A percentile compares a stretch with the other conserved stretches of the same genome.
Evolutionary conservation across 768 basidiomycete genomes (phyloP).

Genomic region (Gautieria morchelliformis): DNA sequence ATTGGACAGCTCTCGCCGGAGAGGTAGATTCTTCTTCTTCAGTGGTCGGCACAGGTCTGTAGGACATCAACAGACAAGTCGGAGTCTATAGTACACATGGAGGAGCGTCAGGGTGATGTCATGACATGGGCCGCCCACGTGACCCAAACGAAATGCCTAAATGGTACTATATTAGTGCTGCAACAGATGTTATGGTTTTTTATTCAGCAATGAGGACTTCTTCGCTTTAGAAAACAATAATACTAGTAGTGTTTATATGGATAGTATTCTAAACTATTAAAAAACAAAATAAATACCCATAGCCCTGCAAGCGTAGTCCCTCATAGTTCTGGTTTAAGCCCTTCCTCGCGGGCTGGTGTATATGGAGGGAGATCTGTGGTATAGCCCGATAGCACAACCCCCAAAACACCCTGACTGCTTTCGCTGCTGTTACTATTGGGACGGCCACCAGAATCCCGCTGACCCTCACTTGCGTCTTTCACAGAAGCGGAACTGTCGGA

Average conservation of each 20-base stretch:
- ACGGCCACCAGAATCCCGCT: not conserved
- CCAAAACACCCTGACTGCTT: not conserved
- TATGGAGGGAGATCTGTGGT: not conserved
- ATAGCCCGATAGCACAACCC: not conserved
- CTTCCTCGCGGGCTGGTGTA: not conserved
- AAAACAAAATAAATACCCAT: not conserved
- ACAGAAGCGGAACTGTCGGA: not conserved
- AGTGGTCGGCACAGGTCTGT: not conserved
- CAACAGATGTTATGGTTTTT: no score
- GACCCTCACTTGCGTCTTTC: not conserved
- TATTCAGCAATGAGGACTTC: no score
- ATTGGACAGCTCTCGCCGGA: not conserved
- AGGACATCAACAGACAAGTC: conserved; percentile 1
- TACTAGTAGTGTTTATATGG: no score
- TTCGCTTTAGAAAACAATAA: no score
- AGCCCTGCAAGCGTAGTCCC: not conserved
- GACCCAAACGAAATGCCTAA: not conserved
- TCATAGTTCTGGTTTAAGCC: not conserved
- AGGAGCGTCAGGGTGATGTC: not conserved
- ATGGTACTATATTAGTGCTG: no score
- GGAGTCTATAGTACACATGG: not conserved
- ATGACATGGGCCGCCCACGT: not conserved
- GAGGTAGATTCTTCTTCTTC: not conserved
- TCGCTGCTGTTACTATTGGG: no score
- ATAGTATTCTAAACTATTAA: no score